phyloP scores from a whole-genome alignment of 2,329 filamentous ascomycete genomes.

The Colletotrichum navitas region DNA sequence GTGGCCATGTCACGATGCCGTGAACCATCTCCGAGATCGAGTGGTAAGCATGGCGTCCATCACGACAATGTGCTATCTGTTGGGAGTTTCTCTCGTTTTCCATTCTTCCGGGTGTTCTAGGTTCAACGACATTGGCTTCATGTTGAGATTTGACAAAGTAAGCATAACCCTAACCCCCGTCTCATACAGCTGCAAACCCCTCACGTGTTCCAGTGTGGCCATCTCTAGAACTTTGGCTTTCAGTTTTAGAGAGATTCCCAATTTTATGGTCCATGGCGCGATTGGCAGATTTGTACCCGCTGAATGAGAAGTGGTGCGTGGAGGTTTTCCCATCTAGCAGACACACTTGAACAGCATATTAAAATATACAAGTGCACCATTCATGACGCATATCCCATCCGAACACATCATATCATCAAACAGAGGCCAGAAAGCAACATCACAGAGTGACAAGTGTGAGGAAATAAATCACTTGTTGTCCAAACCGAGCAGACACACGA shows the following conservation, averaged over 20 bases:
- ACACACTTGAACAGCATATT: neutral
- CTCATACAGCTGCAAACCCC: neutral
- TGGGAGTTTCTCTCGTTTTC: no score
- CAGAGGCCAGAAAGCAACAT: fast-evolving
- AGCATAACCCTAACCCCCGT: neutral
- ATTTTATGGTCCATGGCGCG: fast-evolving
- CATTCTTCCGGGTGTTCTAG: no score
- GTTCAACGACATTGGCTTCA: neutral
- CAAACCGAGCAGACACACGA: neutral
- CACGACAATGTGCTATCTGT: neutral
- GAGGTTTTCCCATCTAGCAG: neutral
- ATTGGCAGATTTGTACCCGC: fast-evolving
- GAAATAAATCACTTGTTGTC: neutral
- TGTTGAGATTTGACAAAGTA: no score
- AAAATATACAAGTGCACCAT: neutral
- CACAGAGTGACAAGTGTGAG: neutral
- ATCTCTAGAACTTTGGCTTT: neutral
- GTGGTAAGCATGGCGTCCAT: neutral
- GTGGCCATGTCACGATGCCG: neutral
- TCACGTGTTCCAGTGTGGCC: neutral
- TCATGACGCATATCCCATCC: neutral
- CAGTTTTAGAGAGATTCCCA: neutral
- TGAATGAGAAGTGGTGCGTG: neutral
- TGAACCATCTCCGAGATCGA: neutral
- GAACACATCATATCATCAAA: neutral